phyloP scores from a whole-genome alignment of 768 basidiomycete genomes.

The Pulveroboletus sp. region DNA sequence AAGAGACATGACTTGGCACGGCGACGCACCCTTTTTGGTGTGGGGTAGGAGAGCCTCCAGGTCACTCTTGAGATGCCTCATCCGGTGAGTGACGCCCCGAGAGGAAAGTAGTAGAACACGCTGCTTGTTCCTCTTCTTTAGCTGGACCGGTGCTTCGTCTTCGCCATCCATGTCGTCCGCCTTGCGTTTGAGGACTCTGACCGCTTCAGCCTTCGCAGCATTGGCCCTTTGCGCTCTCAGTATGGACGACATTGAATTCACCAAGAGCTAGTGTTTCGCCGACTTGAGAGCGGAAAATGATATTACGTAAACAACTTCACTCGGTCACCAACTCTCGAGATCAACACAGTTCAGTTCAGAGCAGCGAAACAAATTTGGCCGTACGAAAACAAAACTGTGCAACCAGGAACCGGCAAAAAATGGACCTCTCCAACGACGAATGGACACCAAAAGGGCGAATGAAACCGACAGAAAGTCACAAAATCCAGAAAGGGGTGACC shows the following conservation, averaged over 20 bases:
- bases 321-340: no score
- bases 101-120: constrained; percentile 90
- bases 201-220: constrained; percentile 42
- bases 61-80: constrained; percentile 97
- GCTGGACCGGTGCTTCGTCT: constrained; percentile 34
- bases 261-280: neutral
- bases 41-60: constrained; percentile 87
- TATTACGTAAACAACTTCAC: constrained; percentile 23
- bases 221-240: constrained; percentile 60
- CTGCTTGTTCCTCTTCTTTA: constrained; percentile 86
- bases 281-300: neutral
- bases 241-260: constrained; percentile 52
- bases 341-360: neutral
- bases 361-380: neutral
- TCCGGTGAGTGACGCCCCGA: constrained; percentile 89
- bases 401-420: constrained; percentile 3
- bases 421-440: constrained; percentile 2
- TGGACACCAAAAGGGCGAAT: neutral
- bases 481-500: neutral
- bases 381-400: constrained; percentile 10
- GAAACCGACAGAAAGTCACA: neutral
- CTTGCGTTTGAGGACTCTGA: constrained; percentile 56
- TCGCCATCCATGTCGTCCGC: constrained; percentile 59
- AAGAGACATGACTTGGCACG: neutral
- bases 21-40: constrained; percentile 84